Base-by-base conservation (phyloP, 2,329 filamentous ascomycete genomes). In the Orbilia blumenaviensis region DNA sequence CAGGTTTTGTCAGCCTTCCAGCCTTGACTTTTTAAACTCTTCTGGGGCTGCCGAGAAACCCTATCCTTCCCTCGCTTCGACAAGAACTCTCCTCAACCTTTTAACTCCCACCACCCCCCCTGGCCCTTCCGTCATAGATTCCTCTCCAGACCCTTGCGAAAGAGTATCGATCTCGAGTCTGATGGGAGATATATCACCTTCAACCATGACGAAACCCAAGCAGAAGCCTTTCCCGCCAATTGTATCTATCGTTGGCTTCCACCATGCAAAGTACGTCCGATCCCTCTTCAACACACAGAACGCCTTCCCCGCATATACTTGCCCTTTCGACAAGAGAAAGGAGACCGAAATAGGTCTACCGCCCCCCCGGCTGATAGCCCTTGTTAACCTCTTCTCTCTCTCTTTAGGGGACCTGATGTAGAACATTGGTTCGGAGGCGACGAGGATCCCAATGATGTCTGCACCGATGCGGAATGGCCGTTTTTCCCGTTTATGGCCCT, bases 401-500 rank as follows among this genome's bases (percentile, higher is more conserved):
- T 25, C 2, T 61, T 42, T 79, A 89, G 89, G 82, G 95, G 95
- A 7, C 95, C 95, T 32, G 95, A 99, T 84, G 91, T 98, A 68
- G 94, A 98, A 85, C 88, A 87, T 80, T 98, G 94, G 92, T 92
- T 97, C 81, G 93, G 93, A 77, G 88, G 84, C 34, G 85, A 84
- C 27, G 83, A 90, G 18, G 89, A 94, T 79, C 91, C 89, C 64
- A 86, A 85, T 72, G 93, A 97, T 83, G 93, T 94, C 9, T 91
- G 91, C 2, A 86, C 84, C 50, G 91, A 94, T 73, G 94, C 96
- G 84, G 92, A 95, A 81, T 99, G 95, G 95, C 87, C 90, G 27
- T 84, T 97, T 79, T 86, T 99, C 77, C 94, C 95, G 0, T 99
- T 99, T 83, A 97, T 98, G 92, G 95, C 95, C 25, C 84, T 99